These are phyloP conservation scores for Suhomyces xylopsoci DNA, from an alignment of 805 yeast species.

Conservation along the genomic window DNA sequence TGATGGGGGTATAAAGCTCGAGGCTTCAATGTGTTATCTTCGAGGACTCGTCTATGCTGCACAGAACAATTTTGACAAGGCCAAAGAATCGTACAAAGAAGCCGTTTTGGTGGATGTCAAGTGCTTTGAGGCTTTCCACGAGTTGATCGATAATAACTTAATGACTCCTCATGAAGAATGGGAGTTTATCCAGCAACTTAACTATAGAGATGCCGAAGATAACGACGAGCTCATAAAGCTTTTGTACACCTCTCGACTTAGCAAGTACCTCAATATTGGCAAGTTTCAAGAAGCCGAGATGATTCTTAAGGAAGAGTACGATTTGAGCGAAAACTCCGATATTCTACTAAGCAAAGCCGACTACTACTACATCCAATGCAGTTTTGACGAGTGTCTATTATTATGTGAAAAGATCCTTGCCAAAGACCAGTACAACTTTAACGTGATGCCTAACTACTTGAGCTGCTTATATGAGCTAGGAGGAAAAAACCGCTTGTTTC, in stretches of 20 bases:
- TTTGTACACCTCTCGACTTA: conserved; percentile 70
- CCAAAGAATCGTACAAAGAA: conserved; percentile 82
- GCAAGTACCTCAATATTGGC: conserved; percentile 63
- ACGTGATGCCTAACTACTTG: conserved; percentile 72
- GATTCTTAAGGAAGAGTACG: conserved; percentile 67
- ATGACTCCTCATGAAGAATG: conserved; percentile 85
- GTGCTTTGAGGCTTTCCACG: conserved; percentile 90
- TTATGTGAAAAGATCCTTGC: conserved; percentile 62
- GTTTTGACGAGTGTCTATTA: conserved; percentile 69
- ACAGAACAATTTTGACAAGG: conserved; percentile 79
- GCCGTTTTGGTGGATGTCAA: conserved; percentile 86
- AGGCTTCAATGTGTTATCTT: conserved; percentile 80
- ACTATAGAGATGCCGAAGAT: conserved; percentile 72
- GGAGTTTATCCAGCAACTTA: conserved; percentile 63
- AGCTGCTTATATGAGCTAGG: conserved; percentile 84
- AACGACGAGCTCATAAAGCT: conserved; percentile 77
- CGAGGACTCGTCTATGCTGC: conserved; percentile 81
- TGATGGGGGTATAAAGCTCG: conserved; percentile 85
- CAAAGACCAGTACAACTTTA: conserved; percentile 68
- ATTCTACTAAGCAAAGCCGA: conserved; percentile 68
- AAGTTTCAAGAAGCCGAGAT: conserved; percentile 63
- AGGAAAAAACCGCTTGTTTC: conserved; percentile 74
- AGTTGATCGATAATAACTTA: conserved; percentile 66
- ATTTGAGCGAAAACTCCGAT: conserved; percentile 66
- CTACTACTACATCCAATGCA: conserved; percentile 67